Conservation (phyloP, 1,284 basidiomycete species). For the Limonomyces culmigenus region DNA sequence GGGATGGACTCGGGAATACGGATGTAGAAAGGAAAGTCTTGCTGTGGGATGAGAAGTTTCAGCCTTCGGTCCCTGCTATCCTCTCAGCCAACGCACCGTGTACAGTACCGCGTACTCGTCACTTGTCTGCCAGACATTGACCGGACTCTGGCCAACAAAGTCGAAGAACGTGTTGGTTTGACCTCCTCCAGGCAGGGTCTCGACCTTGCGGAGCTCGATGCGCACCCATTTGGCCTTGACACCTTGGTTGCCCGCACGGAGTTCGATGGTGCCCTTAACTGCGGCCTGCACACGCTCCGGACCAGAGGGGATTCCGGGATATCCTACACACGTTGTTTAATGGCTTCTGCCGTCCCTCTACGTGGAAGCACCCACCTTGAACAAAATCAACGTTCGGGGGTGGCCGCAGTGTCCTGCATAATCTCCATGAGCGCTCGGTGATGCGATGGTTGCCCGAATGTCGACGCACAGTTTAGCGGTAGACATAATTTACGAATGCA, state of each 20-base stretch:
- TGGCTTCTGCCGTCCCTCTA: constrained; percentile 4
- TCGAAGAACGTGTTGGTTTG: constrained; percentile 53
- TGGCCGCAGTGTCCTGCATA: too few species aligned
- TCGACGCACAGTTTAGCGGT: too few species aligned
- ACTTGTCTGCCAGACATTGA: constrained; percentile 52
- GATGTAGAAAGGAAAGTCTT: constrained; percentile 70
- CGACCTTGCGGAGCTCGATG: constrained; percentile 75
- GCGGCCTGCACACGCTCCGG: constrained; percentile 58
- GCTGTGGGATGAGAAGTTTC: constrained; percentile 14
- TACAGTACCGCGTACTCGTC: constrained; percentile 55
- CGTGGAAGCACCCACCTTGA: constrained; percentile 30
- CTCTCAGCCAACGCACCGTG: constrained; percentile 30
- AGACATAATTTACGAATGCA: too few species aligned
- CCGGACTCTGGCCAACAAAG: constrained; percentile 53
- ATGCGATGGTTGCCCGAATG: too few species aligned
- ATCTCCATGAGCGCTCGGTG: too few species aligned
- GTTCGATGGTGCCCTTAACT: constrained; percentile 74
- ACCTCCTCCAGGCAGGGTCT: constrained; percentile 60
- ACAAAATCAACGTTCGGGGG: constrained; percentile 76
- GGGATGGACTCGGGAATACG: constrained; percentile 77
- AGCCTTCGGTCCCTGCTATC: not conserved
- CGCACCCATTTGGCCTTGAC: constrained; percentile 82
- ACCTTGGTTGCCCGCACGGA: constrained; percentile 54
- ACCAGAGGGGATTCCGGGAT: constrained; percentile 64
- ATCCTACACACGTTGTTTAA: constrained; percentile 31